A percentile compares a stretch with the other conserved stretches of the same genome.
Evolutionary conservation across 306 rosid species (phyloP).

Genomic region (Casuarina equisetifolia): DNA sequence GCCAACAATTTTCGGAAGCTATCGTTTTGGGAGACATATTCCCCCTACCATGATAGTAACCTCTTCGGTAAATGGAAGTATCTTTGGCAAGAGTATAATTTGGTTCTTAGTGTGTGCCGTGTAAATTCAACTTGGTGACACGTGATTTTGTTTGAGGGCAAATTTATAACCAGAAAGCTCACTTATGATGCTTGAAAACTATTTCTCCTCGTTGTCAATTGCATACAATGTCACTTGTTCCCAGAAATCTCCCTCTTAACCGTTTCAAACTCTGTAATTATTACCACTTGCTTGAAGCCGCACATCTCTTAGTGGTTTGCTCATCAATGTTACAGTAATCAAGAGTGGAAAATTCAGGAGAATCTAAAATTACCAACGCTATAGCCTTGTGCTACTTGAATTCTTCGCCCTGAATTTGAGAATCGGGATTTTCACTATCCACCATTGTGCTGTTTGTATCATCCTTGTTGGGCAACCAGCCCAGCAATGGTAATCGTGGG

Average conservation of each 20-base stretch:
- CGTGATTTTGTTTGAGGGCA: not conserved
- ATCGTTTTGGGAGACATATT: not conserved
- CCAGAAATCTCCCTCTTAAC: not conserved
- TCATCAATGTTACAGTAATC: not conserved
- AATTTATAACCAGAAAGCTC: not conserved
- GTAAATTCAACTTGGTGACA: not conserved
- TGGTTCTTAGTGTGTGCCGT: not conserved
- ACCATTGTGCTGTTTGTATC: not conserved
- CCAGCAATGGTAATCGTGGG: not conserved
- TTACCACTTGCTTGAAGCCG: not conserved
- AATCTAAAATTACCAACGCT: not conserved
- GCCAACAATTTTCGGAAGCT: not conserved
- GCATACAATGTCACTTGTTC: not conserved
- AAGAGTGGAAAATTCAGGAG: not conserved
- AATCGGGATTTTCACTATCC: not conserved
- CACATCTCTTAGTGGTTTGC: not conserved
- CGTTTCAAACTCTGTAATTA: not conserved
- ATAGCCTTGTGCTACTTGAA: not conserved
- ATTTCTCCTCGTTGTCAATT: not conserved
- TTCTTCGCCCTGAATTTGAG: not conserved
- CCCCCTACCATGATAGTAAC: not conserved
- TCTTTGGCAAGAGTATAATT: not conserved
- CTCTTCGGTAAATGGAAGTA: not conserved
- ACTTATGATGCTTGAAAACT: not conserved
- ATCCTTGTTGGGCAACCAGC: not conserved